phyloP scores from a whole-genome alignment of 2,329 filamentous ascomycete species.

The Hymenoscyphus repandus region DNA sequence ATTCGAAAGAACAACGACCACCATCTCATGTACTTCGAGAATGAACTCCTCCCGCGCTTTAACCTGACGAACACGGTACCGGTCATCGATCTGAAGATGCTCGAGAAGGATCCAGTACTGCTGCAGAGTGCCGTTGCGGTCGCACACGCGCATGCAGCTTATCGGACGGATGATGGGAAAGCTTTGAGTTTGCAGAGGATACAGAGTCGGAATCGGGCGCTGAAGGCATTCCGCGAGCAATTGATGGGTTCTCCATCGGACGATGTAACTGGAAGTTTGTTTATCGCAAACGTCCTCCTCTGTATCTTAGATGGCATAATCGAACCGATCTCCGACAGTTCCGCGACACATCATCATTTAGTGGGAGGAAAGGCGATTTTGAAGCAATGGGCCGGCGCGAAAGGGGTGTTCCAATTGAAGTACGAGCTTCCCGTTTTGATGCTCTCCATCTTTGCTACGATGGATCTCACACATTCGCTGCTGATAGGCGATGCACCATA shows the following conservation, averaged over 20 bases:
- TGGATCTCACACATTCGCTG: constrained; percentile 39
- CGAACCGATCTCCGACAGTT: constrained; percentile 23
- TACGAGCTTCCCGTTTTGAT: constrained; percentile 33
- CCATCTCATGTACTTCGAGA: constrained; percentile 27
- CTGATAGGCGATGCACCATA: constrained; percentile 35
- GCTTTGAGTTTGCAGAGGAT: constrained; percentile 22
- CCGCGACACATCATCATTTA: constrained; percentile 24
- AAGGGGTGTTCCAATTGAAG: constrained; percentile 19
- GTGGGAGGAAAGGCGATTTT: constrained; percentile 27
- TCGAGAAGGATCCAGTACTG: constrained; percentile 23
- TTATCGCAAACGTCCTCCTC: constrained; percentile 39
- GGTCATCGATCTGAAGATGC: constrained; percentile 20
- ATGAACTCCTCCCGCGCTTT: constrained; percentile 26
- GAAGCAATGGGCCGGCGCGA: constrained; percentile 25
- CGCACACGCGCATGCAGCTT: constrained; percentile 24
- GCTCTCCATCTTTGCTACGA: constrained; percentile 39
- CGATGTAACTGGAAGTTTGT: constrained; percentile 31
- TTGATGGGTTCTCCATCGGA: constrained; percentile 32
- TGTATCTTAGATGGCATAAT: constrained; percentile 34
- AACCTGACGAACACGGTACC: constrained; percentile 26
- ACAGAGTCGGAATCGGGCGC: constrained; percentile 24
- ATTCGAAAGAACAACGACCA: constrained; percentile 26
- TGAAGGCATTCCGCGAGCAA: constrained; percentile 32
- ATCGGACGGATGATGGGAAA: constrained; percentile 20
- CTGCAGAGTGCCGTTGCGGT: constrained; percentile 24